Evolutionary conservation across 1,284 basidiomycete genomes (phyloP).

Genomic region (Rhodotorula sp.): DNA sequence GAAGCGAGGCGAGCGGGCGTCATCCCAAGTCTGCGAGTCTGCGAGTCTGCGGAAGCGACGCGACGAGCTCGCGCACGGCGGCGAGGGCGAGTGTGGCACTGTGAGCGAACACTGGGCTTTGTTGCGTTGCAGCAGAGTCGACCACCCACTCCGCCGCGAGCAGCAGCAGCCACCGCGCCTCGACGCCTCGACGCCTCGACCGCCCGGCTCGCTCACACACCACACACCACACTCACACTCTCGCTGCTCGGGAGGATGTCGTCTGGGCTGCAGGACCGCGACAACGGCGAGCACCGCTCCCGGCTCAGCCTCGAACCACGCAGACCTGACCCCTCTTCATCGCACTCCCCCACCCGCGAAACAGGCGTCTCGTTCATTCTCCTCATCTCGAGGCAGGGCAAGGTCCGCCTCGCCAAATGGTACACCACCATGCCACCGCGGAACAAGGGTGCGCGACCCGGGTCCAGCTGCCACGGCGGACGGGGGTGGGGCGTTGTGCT

Average conservation of each 20-base stretch:
- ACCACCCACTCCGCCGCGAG: no score
- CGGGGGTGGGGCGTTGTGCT: no score
- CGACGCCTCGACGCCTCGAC: no score
- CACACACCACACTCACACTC: background rate
- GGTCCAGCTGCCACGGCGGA: no score
- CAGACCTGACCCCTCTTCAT: background rate
- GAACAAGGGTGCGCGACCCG: constrained; percentile 63
- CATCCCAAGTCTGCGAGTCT: no score
- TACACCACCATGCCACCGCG: constrained; percentile 94
- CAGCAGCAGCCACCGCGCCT: no score
- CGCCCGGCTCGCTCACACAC: background rate
- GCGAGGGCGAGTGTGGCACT: no score
- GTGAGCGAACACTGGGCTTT: no score
- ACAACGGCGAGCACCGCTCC: constrained; percentile 22
- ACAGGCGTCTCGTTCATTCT: constrained; percentile 38
- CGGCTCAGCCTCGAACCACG: background rate
- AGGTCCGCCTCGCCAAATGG: constrained; percentile 98
- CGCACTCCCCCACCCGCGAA: no score
- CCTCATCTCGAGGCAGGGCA: constrained; percentile 59
- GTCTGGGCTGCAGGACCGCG: constrained; percentile 35
- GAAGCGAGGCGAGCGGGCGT: constrained; percentile 2
- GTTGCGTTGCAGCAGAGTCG: no score
- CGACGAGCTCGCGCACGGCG: background rate
- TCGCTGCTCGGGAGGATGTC: constrained; percentile 12
- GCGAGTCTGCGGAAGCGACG: background rate